Evolutionary conservation across 139 green algal species (phyloP).

Genomic region (Tetraselmis chui): DNA sequence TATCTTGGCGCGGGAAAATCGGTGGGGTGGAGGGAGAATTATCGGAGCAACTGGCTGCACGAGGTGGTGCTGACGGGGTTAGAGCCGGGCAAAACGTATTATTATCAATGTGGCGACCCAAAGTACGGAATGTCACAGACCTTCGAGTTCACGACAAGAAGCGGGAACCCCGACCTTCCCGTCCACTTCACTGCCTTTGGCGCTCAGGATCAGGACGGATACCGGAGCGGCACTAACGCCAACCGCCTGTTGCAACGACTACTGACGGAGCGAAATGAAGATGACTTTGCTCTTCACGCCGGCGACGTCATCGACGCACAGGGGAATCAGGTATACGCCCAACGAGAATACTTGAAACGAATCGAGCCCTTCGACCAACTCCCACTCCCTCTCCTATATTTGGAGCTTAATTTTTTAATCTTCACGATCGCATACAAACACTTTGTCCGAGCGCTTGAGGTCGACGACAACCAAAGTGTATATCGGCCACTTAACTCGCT

Average conservation of each 20-base stretch:
- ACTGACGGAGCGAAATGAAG: background rate
- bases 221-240: background rate
- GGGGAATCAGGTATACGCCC: background rate
- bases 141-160: background rate
- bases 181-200: background rate
- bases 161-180: background rate
- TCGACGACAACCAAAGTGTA: no score
- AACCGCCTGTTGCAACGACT: background rate
- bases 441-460: no score
- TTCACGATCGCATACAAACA: no score
- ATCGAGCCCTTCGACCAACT: no score
- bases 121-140: background rate
- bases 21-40: background rate
- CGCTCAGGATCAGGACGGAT: background rate
- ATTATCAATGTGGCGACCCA: background rate
- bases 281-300: background rate
- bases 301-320: background rate
- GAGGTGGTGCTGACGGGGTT: background rate
- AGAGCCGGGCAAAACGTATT: background rate
- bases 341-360: no score
- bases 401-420: no score
- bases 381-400: no score
- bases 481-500: no score
- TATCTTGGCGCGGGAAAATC: background rate
- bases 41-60: background rate